Evolutionary conservation across 2,329 filamentous ascomycete species (phyloP).

Genomic region (Magnaporthales sp.): DNA sequence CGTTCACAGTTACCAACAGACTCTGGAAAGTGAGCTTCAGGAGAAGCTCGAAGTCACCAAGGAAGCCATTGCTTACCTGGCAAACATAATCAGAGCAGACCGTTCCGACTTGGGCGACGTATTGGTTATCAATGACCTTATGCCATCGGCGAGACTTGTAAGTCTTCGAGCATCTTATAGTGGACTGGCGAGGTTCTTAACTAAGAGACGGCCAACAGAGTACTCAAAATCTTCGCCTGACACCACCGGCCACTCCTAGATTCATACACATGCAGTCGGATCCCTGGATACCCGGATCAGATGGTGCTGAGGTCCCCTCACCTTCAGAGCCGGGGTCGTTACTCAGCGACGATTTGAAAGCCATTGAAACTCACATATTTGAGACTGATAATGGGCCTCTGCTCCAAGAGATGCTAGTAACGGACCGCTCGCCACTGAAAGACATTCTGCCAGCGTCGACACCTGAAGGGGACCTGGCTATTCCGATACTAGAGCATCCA

Average conservation of each 20-base stretch:
- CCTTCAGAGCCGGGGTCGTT: slow-evolving; percentile 10
- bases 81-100: neutral
- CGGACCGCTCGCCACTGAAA: neutral
- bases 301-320: slow-evolving; percentile 6
- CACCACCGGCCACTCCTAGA: slow-evolving; percentile 1
- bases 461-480: neutral
- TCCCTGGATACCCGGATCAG: neutral
- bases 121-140: neutral
- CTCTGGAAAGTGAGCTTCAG: neutral
- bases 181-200: neutral
- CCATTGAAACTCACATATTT: neutral
- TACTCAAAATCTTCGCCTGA: neutral
- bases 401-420: neutral
- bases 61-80: neutral
- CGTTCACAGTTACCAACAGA: neutral
- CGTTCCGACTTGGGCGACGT: neutral
- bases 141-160: neutral
- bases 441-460: neutral
- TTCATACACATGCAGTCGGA: neutral
- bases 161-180: neutral
- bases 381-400: neutral
- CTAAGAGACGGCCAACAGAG: neutral
- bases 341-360: slow-evolving; percentile 7
- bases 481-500: neutral
- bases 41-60: slow-evolving; percentile 1